These are phyloP conservation scores for Usnea hakonensis DNA, from an alignment of 495 filamentous ascomycete genomes.

Conservation along the genomic window DNA sequence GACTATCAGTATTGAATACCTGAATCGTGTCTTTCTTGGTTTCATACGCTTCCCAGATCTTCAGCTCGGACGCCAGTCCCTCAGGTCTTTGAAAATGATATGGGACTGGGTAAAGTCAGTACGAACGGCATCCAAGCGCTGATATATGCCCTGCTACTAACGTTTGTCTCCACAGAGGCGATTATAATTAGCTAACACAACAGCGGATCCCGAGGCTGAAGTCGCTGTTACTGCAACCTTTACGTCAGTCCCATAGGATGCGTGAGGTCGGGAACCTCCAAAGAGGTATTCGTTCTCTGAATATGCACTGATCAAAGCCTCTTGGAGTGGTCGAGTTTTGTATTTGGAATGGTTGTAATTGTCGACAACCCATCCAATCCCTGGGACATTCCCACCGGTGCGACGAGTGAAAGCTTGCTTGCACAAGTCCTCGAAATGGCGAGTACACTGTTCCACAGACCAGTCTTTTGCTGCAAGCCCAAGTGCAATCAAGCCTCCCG, in stretches of 20 bases:
- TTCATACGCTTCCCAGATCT: conserved; percentile 47
- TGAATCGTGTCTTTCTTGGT: not conserved
- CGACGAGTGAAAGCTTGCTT: conserved; percentile 38
- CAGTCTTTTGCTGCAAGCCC: conserved; percentile 43
- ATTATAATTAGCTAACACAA: conserved; percentile 48
- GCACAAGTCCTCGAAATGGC: conserved; percentile 37
- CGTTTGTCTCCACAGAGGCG: conserved; percentile 18
- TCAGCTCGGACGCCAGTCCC: conserved; percentile 35
- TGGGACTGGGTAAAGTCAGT: conserved; percentile 6
- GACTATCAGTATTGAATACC: conserved; percentile 7
- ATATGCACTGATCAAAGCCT: conserved; percentile 30
- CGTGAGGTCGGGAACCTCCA: conserved; percentile 28
- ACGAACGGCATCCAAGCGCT: not conserved
- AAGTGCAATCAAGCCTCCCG: conserved; percentile 39
- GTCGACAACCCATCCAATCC: conserved; percentile 30
- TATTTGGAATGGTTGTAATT: conserved; percentile 37
- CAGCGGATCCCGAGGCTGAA: conserved; percentile 30
- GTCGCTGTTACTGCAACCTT: conserved; percentile 45
- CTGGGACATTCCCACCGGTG: conserved; percentile 29
- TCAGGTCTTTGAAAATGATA: conserved; percentile 42
- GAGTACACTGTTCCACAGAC: conserved; percentile 34
- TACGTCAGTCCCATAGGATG: conserved; percentile 19
- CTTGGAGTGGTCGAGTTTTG: conserved; percentile 33
- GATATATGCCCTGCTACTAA: not conserved
- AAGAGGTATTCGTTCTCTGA: conserved; percentile 32